Conservation (phyloP, 2,329 filamentous ascomycete species). For the Venturia oleaginea region DNA sequence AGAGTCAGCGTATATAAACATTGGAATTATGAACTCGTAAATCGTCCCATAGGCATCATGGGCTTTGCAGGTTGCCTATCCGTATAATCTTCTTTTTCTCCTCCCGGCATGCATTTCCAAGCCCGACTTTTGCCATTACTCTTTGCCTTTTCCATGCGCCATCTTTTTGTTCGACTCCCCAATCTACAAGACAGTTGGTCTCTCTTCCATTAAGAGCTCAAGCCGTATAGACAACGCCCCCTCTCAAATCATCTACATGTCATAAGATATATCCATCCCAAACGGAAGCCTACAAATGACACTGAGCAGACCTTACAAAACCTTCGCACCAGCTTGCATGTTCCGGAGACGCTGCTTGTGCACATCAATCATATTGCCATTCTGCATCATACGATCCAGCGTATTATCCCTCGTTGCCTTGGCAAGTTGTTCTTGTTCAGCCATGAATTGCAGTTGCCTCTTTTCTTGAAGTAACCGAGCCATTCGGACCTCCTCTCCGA, state of each 20-base stretch:
- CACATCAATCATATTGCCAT: slow-evolving; percentile 67
- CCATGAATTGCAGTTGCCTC: slow-evolving; percentile 52
- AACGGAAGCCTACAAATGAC: not conserved
- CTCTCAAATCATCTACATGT: not conserved
- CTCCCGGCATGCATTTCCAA: not conserved
- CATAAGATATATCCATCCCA: not conserved
- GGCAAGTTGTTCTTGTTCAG: slow-evolving; percentile 49
- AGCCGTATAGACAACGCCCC: not conserved
- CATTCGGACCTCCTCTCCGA: slow-evolving; percentile 30
- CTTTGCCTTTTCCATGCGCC: not conserved
- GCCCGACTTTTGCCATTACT: not conserved
- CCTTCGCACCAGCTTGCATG: slow-evolving; percentile 50
- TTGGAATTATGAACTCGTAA: not conserved
- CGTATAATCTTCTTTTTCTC: not conserved
- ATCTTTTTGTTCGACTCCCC: not conserved
- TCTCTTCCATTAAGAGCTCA: not conserved
- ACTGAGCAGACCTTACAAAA: not conserved
- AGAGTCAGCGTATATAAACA: not conserved
- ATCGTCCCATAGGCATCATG: not conserved
- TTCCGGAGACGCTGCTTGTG: slow-evolving; percentile 72
- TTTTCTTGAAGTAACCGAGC: slow-evolving; percentile 49
- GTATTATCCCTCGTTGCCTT: slow-evolving; percentile 57
- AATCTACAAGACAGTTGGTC: not conserved
- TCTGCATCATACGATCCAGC: slow-evolving; percentile 35
- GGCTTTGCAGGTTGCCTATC: not conserved